A percentile compares a stretch with the other conserved stretches of the same genome.
These are phyloP conservation scores for Tetradesmus obliquus DNA, from an alignment of 139 green algal species.

Conservation along the genomic window DNA sequence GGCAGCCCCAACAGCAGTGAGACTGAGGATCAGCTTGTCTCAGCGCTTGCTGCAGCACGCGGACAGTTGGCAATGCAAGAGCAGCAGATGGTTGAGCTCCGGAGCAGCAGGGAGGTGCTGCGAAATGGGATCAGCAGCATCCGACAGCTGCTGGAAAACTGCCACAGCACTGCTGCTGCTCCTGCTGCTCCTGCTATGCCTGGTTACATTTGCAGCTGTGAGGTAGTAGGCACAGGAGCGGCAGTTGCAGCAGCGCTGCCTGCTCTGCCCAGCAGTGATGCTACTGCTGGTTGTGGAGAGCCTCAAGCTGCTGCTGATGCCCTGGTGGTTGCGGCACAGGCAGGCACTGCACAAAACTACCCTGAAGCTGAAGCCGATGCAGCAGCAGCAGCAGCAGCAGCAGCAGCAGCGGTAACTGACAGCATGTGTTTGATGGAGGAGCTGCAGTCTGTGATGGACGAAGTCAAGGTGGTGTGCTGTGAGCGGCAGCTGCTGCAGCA, in stretches of 20 bases:
- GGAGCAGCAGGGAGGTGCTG: background rate
- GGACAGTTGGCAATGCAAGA: background rate
- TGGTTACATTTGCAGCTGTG: background rate
- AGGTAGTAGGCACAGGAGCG: background rate
- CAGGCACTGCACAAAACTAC: background rate
- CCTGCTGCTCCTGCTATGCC: background rate
- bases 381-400: background rate
- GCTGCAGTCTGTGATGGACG: background rate
- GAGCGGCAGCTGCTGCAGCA: background rate
- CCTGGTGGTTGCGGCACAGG: background rate
- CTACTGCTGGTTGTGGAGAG: too few relatives aligned
- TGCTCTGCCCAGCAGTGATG: too few relatives aligned
- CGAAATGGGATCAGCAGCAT: background rate
- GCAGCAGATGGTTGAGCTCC: background rate
- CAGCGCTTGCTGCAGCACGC: background rate
- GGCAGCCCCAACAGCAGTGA: background rate
- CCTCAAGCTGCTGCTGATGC: too few relatives aligned
- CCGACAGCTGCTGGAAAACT: background rate
- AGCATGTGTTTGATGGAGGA: background rate
- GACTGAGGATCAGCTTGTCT: background rate
- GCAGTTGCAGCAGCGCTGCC: background rate
- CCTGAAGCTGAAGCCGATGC: background rate
- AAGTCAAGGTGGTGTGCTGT: background rate
- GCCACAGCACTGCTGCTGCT: background rate
- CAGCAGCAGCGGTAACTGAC: background rate